Percentiles rank a stretch among this genome's conserved stretches.
Evolutionary conservation across 1,284 basidiomycete genomes (phyloP).

Genomic region (Cystobasidium pallidum): DNA sequence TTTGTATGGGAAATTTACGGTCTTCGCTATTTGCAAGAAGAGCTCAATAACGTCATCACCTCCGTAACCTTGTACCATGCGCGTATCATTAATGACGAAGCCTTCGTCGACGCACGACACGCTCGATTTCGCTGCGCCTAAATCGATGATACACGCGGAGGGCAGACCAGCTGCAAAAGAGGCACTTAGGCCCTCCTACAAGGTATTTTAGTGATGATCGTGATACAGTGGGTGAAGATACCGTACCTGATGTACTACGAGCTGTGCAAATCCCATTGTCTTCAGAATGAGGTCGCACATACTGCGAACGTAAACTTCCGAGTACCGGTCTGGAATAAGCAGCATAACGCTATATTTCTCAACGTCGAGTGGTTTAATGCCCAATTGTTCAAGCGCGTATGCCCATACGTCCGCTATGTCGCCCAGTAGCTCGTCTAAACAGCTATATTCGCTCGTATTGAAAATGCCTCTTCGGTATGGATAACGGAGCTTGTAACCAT

Average conservation of each 20-base stretch:
- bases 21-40: slow-evolving; percentile 77
- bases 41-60: slow-evolving; percentile 93
- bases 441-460: slow-evolving; percentile 76
- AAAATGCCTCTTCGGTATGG: slow-evolving; percentile 76
- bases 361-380: slow-evolving; percentile 40
- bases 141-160: slow-evolving; percentile 91
- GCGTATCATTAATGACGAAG: slow-evolving; percentile 75
- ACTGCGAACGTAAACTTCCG: slow-evolving; percentile 78
- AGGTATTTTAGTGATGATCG: too few species aligned
- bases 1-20: slow-evolving; percentile 79
- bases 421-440: slow-evolving; percentile 68
- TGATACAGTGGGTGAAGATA: too few species aligned
- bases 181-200: slow-evolving; percentile 84
- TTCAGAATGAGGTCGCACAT: slow-evolving; percentile 75
- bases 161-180: slow-evolving; percentile 95
- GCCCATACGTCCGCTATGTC: slow-evolving; percentile 76
- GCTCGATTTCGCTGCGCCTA: slow-evolving; percentile 81
- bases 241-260: slow-evolving; percentile 81
- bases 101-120: slow-evolving; percentile 97
- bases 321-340: slow-evolving; percentile 90
- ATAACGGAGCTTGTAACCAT: slow-evolving; percentile 73
- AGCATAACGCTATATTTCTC: slow-evolving; percentile 86
- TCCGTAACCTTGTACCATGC: slow-evolving; percentile 82
- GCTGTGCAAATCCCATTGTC: slow-evolving; percentile 85
- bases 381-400: slow-evolving; percentile 66